These are phyloP conservation scores for Penicillium hesseltinei DNA, from an alignment of 2,329 filamentous ascomycete genomes.

Conservation along the genomic window DNA sequence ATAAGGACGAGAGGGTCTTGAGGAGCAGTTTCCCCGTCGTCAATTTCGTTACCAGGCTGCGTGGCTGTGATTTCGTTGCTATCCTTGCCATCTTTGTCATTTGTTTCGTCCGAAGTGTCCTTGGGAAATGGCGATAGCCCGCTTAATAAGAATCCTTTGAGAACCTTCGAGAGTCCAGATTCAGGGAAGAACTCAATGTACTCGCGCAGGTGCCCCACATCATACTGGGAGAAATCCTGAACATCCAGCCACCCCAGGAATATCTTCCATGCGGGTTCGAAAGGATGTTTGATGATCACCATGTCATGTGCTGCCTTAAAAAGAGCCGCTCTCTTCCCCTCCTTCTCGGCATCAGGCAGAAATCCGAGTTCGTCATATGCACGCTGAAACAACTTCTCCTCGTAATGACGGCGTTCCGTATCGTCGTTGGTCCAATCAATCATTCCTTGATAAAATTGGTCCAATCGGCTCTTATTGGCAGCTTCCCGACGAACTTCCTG, in stretches of 20 bases:
- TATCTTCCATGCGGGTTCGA: constrained; percentile 85
- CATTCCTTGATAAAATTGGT: constrained; percentile 73
- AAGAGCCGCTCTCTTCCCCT: constrained; percentile 68
- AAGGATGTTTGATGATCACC: constrained; percentile 94
- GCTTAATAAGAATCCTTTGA: constrained; percentile 79
- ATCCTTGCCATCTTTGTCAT: constrained; percentile 32
- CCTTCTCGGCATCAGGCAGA: constrained; percentile 66
- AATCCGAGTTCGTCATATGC: constrained; percentile 75
- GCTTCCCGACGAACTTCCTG: constrained; percentile 85
- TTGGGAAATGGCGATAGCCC: constrained; percentile 76
- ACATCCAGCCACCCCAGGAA: constrained; percentile 85
- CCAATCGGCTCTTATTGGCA: constrained; percentile 71
- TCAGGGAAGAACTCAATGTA: constrained; percentile 84
- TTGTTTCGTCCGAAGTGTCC: constrained; percentile 47
- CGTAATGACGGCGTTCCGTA: constrained; percentile 75
- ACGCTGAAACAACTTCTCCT: constrained; percentile 83
- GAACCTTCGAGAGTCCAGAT: constrained; percentile 74
- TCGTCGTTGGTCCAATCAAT: constrained; percentile 92
- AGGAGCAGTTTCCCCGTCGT: constrained; percentile 47
- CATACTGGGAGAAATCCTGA: constrained; percentile 71
- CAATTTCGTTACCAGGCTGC: constrained; percentile 35
- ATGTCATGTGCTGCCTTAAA: constrained; percentile 80
- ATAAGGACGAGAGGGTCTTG: constrained; percentile 81
- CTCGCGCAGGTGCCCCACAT: constrained; percentile 71
- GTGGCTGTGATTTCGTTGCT: neutral